Conservation (phyloP, 2,329 filamentous ascomycete genomes). For the Piedraia hortae region DNA sequence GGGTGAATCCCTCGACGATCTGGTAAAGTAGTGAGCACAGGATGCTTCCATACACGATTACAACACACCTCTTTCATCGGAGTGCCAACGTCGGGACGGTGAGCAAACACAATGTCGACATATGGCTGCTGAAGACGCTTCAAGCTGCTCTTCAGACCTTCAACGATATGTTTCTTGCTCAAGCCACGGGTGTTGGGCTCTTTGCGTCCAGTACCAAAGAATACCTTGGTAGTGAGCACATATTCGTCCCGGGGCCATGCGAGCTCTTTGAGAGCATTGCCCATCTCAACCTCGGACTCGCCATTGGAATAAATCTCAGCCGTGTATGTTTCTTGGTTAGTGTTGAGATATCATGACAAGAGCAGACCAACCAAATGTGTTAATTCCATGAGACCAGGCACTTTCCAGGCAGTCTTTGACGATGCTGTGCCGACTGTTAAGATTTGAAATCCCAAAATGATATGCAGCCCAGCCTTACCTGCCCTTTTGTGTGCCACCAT, state of each 20-base stretch:
- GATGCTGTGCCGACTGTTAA: too few species aligned
- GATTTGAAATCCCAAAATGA: too few species aligned
- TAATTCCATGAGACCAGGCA: constrained; percentile 23
- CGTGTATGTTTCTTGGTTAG: too few species aligned
- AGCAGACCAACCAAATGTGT: too few species aligned
- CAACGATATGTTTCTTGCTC: constrained; percentile 24
- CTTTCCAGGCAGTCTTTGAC: constrained; percentile 24
- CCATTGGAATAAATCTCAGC: constrained; percentile 28
- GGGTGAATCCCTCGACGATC: constrained; percentile 28
- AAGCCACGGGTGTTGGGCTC: constrained; percentile 28
- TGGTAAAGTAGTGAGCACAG: too few species aligned
- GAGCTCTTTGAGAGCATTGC: constrained; percentile 19
- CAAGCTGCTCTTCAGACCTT: constrained; percentile 31
- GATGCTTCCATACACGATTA: too few species aligned
- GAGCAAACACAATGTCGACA: constrained; percentile 35
- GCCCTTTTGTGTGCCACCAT: constrained; percentile 23
- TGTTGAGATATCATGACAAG: too few species aligned
- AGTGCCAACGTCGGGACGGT: constrained; percentile 25
- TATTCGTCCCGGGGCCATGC: constrained; percentile 22
- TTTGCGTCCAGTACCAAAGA: constrained; percentile 28
- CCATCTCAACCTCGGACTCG: constrained; percentile 34
- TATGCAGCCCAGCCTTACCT: too few species aligned
- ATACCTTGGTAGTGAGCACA: constrained; percentile 19
- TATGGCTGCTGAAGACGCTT: constrained; percentile 34
- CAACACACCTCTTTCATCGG: constrained; percentile 27